Percentiles rank a stretch among this genome's conserved stretches.
These are phyloP conservation scores for Stropharia rugosoannulata DNA, from an alignment of 768 basidiomycete genomes.

Conservation along the genomic window DNA sequence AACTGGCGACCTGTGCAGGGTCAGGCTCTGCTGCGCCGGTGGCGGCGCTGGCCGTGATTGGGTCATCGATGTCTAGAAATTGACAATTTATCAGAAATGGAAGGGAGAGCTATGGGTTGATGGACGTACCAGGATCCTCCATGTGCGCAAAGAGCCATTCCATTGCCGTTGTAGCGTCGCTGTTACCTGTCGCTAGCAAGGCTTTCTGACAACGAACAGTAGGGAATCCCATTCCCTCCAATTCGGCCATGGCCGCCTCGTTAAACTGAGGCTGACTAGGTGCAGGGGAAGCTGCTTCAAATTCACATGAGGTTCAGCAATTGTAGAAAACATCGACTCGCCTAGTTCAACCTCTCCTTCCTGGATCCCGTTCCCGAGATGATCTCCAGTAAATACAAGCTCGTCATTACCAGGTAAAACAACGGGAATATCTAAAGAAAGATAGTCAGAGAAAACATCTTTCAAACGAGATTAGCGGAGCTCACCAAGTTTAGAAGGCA, in stretches of 20 bases:
- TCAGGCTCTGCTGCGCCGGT: constrained; percentile 44
- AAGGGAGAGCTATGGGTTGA: not conserved
- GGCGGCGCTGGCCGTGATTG: constrained; percentile 43
- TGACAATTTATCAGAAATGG: not conserved
- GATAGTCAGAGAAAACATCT: not conserved
- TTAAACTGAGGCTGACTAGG: constrained; percentile 65
- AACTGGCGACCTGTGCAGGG: constrained; percentile 66
- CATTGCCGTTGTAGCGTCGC: constrained; percentile 81
- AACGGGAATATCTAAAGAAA: constrained; percentile 75
- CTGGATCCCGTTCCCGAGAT: constrained; percentile 71
- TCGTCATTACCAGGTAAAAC: constrained; percentile 57
- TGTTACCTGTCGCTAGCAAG: constrained; percentile 81
- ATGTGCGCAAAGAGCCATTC: constrained; percentile 94
- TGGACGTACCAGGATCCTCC: constrained; percentile 80
- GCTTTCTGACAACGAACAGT: constrained; percentile 85
- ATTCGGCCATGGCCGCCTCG: constrained; percentile 65
- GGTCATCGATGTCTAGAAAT: constrained; percentile 79
- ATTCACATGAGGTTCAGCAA: not conserved
- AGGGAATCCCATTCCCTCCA: constrained; percentile 94
- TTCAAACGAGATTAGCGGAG: not conserved
- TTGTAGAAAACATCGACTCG: constrained; percentile 31
- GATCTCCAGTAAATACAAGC: constrained; percentile 57
- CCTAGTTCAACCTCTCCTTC: constrained; percentile 69
- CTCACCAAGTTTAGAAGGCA: constrained; percentile 90
- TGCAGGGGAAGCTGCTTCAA: constrained; percentile 18